These are phyloP conservation scores for Mycosarcoma maydis DNA, from an alignment of 1,284 basidiomycete genomes.

Conservation along the genomic window DNA sequence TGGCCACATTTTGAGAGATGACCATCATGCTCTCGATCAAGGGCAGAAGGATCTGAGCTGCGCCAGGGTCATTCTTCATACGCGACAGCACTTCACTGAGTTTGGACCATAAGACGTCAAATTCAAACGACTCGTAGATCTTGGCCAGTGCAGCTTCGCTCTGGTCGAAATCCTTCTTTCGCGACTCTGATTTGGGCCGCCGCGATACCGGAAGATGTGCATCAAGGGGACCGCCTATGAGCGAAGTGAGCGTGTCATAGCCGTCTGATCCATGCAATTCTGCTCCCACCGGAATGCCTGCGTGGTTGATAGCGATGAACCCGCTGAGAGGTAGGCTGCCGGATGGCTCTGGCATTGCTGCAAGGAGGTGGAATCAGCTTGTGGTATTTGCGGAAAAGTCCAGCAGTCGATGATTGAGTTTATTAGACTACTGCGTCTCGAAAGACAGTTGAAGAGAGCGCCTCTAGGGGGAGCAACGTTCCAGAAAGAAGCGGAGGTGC, in stretches of 20 bases:
- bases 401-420: not conserved
- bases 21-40: slow-evolving; percentile 79
- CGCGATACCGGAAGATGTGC: not conserved
- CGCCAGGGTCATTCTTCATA: slow-evolving; percentile 60
- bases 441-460: too few relatives aligned
- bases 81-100: slow-evolving; percentile 60
- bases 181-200: slow-evolving; percentile 13
- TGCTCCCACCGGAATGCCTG: slow-evolving; percentile 6
- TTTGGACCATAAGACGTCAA: slow-evolving; percentile 59
- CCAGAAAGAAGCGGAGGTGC: too few relatives aligned
- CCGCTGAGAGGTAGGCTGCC: slow-evolving; percentile 6
- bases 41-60: slow-evolving; percentile 63
- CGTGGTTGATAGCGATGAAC: slow-evolving; percentile 15
- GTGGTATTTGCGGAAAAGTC: not conserved
- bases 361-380: not conserved
- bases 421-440: too few relatives aligned
- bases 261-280: not conserved
- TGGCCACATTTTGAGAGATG: slow-evolving; percentile 85
- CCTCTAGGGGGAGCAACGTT: too few relatives aligned
- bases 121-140: slow-evolving; percentile 64
- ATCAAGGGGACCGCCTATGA: slow-evolving; percentile 3
- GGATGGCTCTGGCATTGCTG: slow-evolving; percentile 20
- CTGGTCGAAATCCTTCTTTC: slow-evolving; percentile 71
- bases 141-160: slow-evolving; percentile 59
- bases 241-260: slow-evolving; percentile 3